phyloP scores from a whole-genome alignment of 345 rosid genomes.

The Capsella bursapastoris region DNA sequence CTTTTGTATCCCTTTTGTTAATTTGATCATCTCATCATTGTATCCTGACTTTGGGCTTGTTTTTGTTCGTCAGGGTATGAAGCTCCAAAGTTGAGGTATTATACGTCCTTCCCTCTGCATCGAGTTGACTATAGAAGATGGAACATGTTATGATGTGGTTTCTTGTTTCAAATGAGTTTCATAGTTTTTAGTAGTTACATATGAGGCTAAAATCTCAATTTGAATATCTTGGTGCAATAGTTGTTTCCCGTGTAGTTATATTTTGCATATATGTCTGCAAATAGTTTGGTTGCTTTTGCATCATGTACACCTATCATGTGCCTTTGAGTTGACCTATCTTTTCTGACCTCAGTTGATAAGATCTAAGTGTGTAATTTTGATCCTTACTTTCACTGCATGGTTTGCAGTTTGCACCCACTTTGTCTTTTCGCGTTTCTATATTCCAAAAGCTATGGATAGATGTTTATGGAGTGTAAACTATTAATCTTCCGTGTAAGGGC shows the following conservation, averaged over 20 bases:
- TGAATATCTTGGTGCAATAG: not conserved
- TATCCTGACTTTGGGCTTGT: constrained; percentile 13
- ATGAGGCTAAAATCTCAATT: not conserved
- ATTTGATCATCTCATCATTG: constrained; percentile 10
- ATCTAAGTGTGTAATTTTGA: not conserved
- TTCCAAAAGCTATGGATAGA: not conserved
- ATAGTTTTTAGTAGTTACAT: not conserved
- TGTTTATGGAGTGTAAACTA: constrained; percentile 2
- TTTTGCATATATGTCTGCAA: not conserved
- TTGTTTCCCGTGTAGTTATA: constrained; percentile 6
- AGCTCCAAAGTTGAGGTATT: constrained; percentile 65
- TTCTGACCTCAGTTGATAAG: constrained; percentile 1
- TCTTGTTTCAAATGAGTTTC: not conserved
- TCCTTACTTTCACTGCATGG: not conserved
- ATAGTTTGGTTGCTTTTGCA: constrained; percentile 2
- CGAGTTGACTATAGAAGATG: not conserved
- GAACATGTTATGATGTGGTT: not conserved
- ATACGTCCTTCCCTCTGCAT: constrained; percentile 4
- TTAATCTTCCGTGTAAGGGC: constrained; percentile 45
- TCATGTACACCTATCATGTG: constrained; percentile 3
- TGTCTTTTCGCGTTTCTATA: too few relatives aligned
- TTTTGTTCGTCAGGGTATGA: constrained; percentile 55
- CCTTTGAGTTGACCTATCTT: constrained; percentile 3
- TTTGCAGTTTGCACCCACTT: too few relatives aligned
- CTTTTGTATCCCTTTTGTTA: not conserved